Evolutionary conservation across 768 basidiomycete species (phyloP).

Genomic region (Serendipita vermifera): DNA sequence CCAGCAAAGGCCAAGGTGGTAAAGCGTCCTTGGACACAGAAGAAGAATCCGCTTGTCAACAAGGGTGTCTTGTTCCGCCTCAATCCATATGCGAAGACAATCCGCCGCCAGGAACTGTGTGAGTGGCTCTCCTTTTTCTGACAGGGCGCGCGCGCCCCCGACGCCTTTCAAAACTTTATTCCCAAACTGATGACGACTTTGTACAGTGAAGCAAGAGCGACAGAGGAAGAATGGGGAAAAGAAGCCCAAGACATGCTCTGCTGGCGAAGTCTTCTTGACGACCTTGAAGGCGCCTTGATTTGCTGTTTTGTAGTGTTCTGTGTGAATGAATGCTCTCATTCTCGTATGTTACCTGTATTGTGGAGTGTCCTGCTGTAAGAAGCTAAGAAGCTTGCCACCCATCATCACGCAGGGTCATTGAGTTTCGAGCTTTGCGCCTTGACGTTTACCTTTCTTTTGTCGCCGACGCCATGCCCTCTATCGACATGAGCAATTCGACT

Average conservation of each 20-base stretch:
- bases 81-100: conserved; percentile 95
- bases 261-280: conserved; percentile 73
- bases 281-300: conserved; percentile 74
- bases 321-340: neutral
- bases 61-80: conserved; percentile 90
- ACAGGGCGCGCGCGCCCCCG: neutral
- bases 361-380: neutral
- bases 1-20: conserved; percentile 71
- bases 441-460: neutral
- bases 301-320: neutral
- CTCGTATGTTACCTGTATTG: neutral
- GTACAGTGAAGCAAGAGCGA: conserved; percentile 67
- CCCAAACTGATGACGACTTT: conserved; percentile 10
- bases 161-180: neutral
- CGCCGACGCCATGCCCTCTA: neutral
- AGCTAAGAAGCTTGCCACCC: no score
- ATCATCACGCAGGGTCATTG: no score
- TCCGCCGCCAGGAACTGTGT: conserved; percentile 82
- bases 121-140: conserved; percentile 26
- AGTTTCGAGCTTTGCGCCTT: neutral
- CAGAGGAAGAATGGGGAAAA: conserved; percentile 42
- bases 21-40: conserved; percentile 96
- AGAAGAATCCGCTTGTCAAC: conserved; percentile 97
- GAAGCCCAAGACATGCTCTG: conserved; percentile 35
- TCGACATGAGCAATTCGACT: neutral